A percentile compares a stretch with the other conserved stretches of the same genome.
Evolutionary conservation across 2,329 filamentous ascomycete species (phyloP).

Genomic region (Clonostachys sp.): DNA sequence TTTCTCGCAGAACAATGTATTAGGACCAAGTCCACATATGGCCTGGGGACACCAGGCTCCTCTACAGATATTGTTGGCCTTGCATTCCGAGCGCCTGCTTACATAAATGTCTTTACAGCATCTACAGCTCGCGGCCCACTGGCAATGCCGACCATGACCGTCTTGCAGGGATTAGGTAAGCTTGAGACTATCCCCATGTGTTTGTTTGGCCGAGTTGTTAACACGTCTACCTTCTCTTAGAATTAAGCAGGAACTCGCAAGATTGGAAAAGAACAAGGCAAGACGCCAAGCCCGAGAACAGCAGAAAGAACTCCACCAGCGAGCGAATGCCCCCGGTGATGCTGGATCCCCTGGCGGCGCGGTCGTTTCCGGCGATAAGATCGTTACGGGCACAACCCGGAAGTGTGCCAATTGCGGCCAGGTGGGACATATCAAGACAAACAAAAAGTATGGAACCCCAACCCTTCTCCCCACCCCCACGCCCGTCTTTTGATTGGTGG

Average conservation of each 20-base stretch:
- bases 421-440: slow-evolving; percentile 97
- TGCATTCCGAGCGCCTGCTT: slow-evolving; percentile 26
- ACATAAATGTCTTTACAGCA: slow-evolving; percentile 34
- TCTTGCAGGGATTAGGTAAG: slow-evolving; percentile 36
- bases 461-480: slow-evolving; percentile 6
- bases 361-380: slow-evolving; percentile 37
- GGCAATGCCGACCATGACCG: slow-evolving; percentile 47
- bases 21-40: slow-evolving; percentile 7
- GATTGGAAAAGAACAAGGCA: slow-evolving; percentile 87
- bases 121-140: slow-evolving; percentile 43
- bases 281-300: slow-evolving; percentile 86
- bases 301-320: slow-evolving; percentile 65
- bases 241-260: slow-evolving; percentile 63
- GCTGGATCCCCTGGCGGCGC: slow-evolving; percentile 34
- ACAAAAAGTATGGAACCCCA: slow-evolving; percentile 74
- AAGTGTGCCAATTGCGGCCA: slow-evolving; percentile 98
- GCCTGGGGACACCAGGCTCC: slow-evolving; percentile 19
- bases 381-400: slow-evolving; percentile 64
- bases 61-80: slow-evolving; percentile 22
- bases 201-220: not conserved
- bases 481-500: slow-evolving; percentile 27
- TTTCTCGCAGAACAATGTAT: slow-evolving; percentile 7
- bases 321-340: slow-evolving; percentile 32
- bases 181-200: not conserved
- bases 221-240: slow-evolving; percentile 13